Evolutionary conservation across 1,284 basidiomycete genomes (phyloP).

Genomic region (Mrakiaceae sp.): DNA sequence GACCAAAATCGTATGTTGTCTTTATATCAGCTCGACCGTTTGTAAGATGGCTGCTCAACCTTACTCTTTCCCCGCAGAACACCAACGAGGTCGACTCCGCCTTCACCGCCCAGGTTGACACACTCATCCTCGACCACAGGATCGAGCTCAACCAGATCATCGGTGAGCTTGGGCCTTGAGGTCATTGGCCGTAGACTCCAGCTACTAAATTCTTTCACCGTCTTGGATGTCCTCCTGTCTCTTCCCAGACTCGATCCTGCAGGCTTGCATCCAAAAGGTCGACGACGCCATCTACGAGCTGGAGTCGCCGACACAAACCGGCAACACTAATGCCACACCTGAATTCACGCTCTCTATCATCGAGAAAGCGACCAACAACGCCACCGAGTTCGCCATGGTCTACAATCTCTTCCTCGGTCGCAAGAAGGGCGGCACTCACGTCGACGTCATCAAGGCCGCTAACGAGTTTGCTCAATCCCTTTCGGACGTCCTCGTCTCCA

Average conservation of each 20-base stretch:
- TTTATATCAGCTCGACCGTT: slow-evolving; percentile 11
- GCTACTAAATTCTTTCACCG: neutral
- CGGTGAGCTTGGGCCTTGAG: slow-evolving; percentile 39
- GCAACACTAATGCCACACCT: slow-evolving; percentile 91
- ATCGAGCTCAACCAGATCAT: slow-evolving; percentile 99
- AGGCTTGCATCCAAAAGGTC: slow-evolving; percentile 91
- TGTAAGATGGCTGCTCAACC: neutral
- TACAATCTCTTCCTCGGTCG: slow-evolving; percentile 86
- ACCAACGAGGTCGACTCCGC: slow-evolving; percentile 78
- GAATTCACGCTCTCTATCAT: slow-evolving; percentile 98
- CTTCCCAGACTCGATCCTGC: slow-evolving; percentile 77
- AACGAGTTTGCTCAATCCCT: slow-evolving; percentile 93
- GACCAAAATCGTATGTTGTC: slow-evolving; percentile 57
- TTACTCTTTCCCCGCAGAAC: slow-evolving; percentile 39
- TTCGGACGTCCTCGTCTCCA: slow-evolving; percentile 79
- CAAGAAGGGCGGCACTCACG: slow-evolving; percentile 83
- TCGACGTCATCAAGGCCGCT: slow-evolving; percentile 94
- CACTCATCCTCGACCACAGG: slow-evolving; percentile 88
- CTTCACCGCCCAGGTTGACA: slow-evolving; percentile 92
- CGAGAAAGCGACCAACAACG: slow-evolving; percentile 87
- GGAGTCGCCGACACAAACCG: slow-evolving; percentile 85
- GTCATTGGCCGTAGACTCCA: neutral
- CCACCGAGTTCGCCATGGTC: slow-evolving; percentile 88
- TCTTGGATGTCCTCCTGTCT: slow-evolving; percentile 5
- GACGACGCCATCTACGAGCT: slow-evolving; percentile 96